These are phyloP conservation scores for Nannizziopsis arthrosporioides DNA, from an alignment of 2,329 filamentous ascomycete genomes.

Conservation along the genomic window DNA sequence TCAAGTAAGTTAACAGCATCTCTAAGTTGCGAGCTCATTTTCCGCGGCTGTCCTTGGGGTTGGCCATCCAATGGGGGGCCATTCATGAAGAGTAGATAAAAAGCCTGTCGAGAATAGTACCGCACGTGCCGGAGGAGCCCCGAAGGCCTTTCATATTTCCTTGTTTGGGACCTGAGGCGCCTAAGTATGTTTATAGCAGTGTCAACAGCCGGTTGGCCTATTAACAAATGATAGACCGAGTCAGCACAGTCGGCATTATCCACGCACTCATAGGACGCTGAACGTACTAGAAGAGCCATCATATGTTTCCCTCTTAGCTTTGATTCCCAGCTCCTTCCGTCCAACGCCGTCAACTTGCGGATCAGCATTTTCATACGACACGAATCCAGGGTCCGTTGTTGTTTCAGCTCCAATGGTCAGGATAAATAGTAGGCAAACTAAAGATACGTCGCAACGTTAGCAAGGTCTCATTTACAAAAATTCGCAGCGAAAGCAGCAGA, in stretches of 20 bases:
- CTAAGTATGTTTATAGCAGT: constrained; percentile 15
- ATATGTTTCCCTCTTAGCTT: not conserved
- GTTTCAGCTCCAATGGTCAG: constrained; percentile 9
- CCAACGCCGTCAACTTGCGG: not conserved
- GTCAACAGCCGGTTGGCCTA: constrained; percentile 17
- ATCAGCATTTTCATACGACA: not conserved
- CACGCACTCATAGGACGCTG: not conserved
- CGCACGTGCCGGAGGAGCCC: constrained; percentile 46
- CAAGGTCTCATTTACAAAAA: not conserved
- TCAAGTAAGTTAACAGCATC: constrained; percentile 49
- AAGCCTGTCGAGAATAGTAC: constrained; percentile 52
- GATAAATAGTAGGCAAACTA: constrained; percentile 11
- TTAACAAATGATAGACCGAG: not conserved
- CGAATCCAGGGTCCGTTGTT: constrained; percentile 1
- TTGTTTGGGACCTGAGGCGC: constrained; percentile 11
- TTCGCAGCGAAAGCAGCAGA: not conserved
- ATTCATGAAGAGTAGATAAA: constrained; percentile 55
- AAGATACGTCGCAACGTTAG: not conserved
- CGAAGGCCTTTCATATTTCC: constrained; percentile 38
- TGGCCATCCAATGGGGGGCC: constrained; percentile 39
- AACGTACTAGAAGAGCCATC: constrained; percentile 6
- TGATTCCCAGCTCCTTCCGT: constrained; percentile 7
- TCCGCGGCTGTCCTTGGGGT: constrained; percentile 29
- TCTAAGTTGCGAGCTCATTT: constrained; percentile 35
- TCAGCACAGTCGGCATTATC: not conserved